Base-by-base conservation (phyloP, 2,329 filamentous ascomycete species). In the Sordariomycetes sp. region DNA sequence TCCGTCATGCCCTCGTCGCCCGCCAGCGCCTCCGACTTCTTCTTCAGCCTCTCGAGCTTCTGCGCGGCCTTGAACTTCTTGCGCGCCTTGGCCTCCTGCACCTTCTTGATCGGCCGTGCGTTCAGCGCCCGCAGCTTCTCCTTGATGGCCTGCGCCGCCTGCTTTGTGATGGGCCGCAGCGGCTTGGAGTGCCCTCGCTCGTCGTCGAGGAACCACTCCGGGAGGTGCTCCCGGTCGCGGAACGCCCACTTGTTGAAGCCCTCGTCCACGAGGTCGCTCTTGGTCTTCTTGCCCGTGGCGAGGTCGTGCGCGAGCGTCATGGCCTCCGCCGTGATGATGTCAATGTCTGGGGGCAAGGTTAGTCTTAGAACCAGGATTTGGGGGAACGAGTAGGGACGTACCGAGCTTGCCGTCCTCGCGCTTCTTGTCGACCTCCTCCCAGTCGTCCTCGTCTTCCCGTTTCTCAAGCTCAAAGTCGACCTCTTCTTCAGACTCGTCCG, bases 271-370 rank as follows among this genome's bases (percentile, higher is more conserved):
- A 96, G 75, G 63, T 96, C 89, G 57, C 86, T 72, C 52, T 82
- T 86, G 0, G 85, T 87, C 70, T 86, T 91, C 67, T 92, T 80
- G 52, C 92, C 92, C 0, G 87, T 90, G 3, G 91, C 94, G 59
- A 99, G 85, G 66, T 90, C 82, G 62, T 97, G 94, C 0, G 94
- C 95, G 17, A 99, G 79, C 0, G 92, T 95, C 94, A 99, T 99
- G 62, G 95, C 94, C 76, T 99, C 94, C 5, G 90, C 94, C n/a
- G 94, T 99, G 66, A 97, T 95, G 65, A 99, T 97, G 69, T 97
- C 90, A 71, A 99, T 95, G 67, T 96, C 91, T 56, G 25, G 22
- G 28, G 28, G 7, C 22, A 24, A 10, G 24, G 24, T 56, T 39
- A 34, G 54, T 56, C n/a, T 13, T 6, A 50, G 3, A 12, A 10